Conservation (phyloP, 179 eudicot genomes). For the Sideroxylon spinosum region DNA sequence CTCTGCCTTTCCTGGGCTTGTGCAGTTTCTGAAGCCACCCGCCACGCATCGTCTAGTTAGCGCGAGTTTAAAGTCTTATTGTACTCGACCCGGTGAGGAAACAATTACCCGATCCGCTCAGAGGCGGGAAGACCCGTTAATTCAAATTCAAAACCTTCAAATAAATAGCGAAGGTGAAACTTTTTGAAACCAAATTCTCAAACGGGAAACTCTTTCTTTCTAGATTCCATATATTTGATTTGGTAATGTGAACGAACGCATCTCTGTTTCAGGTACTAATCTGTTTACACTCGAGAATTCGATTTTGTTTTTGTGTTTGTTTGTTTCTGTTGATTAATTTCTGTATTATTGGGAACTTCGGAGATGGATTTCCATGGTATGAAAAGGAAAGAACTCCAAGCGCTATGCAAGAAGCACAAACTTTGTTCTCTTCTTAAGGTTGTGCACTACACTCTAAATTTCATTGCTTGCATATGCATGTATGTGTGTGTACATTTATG, state of each 20-base stretch:
- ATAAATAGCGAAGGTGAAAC: too few relatives aligned
- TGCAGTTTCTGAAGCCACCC: too few relatives aligned
- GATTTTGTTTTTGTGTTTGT: neutral
- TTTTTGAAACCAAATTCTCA: too few relatives aligned
- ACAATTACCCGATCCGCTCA: too few relatives aligned
- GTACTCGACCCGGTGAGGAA: too few relatives aligned
- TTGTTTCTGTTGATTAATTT: neutral
- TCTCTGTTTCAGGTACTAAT: conserved; percentile 5
- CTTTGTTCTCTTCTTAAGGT: conserved; percentile 50
- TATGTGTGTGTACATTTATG: neutral
- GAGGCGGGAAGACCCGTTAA: too few relatives aligned
- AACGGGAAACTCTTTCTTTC: too few relatives aligned
- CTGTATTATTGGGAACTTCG: neutral
- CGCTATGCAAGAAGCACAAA: conserved; percentile 57
- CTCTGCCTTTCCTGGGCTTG: too few relatives aligned
- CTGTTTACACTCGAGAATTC: neutral
- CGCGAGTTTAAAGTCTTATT: too few relatives aligned
- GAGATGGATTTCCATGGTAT: conserved; percentile 58
- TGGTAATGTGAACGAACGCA: neutral
- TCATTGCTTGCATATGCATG: neutral
- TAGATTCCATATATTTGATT: neutral
- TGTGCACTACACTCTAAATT: too few relatives aligned
- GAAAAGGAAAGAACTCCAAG: conserved; percentile 56
- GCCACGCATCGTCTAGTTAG: too few relatives aligned
- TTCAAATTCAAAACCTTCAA: too few relatives aligned